Evolutionary conservation across 805 yeast species (phyloP).

Genomic region (Blastobotrys americana): DNA sequence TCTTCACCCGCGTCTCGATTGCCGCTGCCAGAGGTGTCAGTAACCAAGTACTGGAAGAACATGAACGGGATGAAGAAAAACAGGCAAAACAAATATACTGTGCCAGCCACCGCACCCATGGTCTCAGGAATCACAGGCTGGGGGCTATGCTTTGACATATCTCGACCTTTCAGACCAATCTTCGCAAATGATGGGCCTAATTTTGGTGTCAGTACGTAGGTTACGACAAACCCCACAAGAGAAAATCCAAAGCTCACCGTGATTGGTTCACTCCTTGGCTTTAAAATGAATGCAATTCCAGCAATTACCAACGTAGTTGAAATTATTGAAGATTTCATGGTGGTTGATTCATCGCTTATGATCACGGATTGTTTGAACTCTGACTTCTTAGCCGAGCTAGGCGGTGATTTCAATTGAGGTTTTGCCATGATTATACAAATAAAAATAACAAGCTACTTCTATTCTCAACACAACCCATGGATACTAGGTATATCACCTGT

Average conservation of each 20-base stretch:
- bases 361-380: too few relatives aligned
- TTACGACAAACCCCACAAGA: conserved; percentile 55
- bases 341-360: too few relatives aligned
- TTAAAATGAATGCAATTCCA: conserved; percentile 20
- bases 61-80: conserved; percentile 80
- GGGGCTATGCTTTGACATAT: conserved; percentile 61
- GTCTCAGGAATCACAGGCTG: conserved; percentile 78
- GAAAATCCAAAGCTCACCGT: conserved; percentile 60
- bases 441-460: too few relatives aligned
- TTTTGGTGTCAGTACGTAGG: conserved; percentile 58
- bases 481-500: too few relatives aligned
- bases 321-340: too few relatives aligned
- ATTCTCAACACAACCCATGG: too few relatives aligned
- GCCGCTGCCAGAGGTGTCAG: conserved; percentile 53
- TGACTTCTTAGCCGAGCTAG: too few relatives aligned
- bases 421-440: too few relatives aligned
- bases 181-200: conserved; percentile 59
- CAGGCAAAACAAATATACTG: conserved; percentile 73
- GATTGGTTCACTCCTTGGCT: conserved; percentile 38
- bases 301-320: conserved; percentile 2
- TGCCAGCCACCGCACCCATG: conserved; percentile 83
- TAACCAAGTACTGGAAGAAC: conserved; percentile 67
- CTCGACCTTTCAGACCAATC: conserved; percentile 81
- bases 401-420: too few relatives aligned
- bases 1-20: conserved; percentile 39